Evolutionary conservation across 148 eudicot species (phyloP), one percentile per base, ranked within the genome.

Genomic region (Vaccinium darrowii): DNA sequence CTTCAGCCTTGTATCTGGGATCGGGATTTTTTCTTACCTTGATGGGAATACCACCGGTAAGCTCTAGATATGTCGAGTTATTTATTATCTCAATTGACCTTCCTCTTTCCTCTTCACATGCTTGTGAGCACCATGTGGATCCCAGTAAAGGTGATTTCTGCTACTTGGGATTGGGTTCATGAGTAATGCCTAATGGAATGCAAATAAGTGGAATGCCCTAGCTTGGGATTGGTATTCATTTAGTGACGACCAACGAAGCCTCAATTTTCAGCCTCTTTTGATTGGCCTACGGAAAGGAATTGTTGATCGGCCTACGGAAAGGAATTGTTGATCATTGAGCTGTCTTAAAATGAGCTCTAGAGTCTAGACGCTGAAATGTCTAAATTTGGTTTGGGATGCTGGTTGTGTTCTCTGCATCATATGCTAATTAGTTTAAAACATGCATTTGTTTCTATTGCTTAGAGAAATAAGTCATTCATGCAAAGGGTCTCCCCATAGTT

Each of bases 31-130:
- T 95, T 84, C 96, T 97, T 60, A 90, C 90, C 86, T 86, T 93
- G 88, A 95, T 97, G 99, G 98, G 99, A 78, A 86, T 97, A 84
- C 80, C 98, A 81, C 51, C 87, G 81, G 96, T 97, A 89, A 86
- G 92, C 10, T 78, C 78, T 54, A 54, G 13, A 69, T 86, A 30
- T 23, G 30, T 62, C 7, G 36, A 56, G 6, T 56, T 54, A 73
- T 56, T 54, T 36, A 39, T 54, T 14, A 53, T 36, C 21, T 8
- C n/a, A 23, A 3, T 71, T 16, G 67, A 7, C 54, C 13, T 25
- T 10, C 54, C 65, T 9, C 84, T 36, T 33, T 33, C 60, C 69
- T 25, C 76, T 47, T 23, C 25, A 5, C 33, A 52, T 72, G 84
- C n/a, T 30, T 72, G 53, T 13, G 47, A 69, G 52, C 72, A 5